These are phyloP conservation scores for Scedosporium dehoogii DNA, from an alignment of 2,329 filamentous ascomycete genomes.

Conservation along the genomic window DNA sequence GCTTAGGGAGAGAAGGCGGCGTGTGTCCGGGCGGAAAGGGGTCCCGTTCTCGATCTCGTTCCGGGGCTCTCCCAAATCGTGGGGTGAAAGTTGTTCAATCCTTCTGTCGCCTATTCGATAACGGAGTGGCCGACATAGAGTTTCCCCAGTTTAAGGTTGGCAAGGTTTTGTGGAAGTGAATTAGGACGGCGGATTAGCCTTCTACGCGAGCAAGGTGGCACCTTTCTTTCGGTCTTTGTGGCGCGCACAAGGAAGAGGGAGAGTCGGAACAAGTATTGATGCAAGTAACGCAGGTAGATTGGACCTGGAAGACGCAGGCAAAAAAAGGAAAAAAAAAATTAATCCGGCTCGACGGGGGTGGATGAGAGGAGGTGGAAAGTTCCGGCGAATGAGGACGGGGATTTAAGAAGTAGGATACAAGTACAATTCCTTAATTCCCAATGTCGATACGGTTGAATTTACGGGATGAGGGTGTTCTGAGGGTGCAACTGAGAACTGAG, in stretches of 20 bases:
- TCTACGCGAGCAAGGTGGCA: not conserved
- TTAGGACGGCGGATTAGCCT: not conserved
- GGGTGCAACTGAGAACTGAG: not conserved
- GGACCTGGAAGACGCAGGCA: not conserved
- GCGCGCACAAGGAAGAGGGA: not conserved
- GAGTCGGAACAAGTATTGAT: not conserved
- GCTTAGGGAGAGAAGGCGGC: not conserved
- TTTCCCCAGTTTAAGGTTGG: not conserved
- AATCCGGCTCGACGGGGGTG: not conserved
- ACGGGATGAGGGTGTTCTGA: not conserved
- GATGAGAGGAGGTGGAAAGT: not conserved
- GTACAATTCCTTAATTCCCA: not conserved
- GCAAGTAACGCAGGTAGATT: not conserved
- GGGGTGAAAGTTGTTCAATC: not conserved
- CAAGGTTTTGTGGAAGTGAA: not conserved
- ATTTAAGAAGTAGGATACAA: not conserved
- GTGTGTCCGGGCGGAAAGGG: not conserved
- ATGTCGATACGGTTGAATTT: not conserved
- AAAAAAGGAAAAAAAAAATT: conserved; percentile 7
- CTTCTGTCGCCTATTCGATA: not conserved
- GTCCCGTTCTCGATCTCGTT: not conserved
- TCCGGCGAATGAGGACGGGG: not conserved
- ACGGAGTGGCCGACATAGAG: not conserved
- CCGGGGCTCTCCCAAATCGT: not conserved
- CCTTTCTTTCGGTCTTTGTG: not conserved